Evolutionary conservation across 768 basidiomycete genomes (phyloP), one percentile per base, ranked within the genome.

Genomic region (Phallus indusiatus): DNA sequence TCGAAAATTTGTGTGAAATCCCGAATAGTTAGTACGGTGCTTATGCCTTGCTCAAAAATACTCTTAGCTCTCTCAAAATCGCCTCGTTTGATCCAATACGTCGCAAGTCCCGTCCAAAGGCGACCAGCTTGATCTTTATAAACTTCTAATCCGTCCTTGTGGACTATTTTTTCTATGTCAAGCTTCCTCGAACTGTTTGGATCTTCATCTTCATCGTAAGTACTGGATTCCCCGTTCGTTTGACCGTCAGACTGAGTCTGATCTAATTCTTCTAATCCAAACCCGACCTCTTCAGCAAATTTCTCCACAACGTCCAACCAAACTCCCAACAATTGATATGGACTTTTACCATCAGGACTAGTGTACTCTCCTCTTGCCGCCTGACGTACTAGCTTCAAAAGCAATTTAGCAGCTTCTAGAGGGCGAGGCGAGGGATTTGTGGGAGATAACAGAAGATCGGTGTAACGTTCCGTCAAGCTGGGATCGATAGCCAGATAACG

Each of bases 1-100:
- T 98, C 95, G 66, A 98, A 98, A 56, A 98, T 93, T 70, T 97
- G 94, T 1, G 92, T 93, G 70, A 99, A 99, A 73, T 98, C 96
- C 35, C 94, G 83, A 64, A 97, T 86, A 1, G 95, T 97, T 66
- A 98, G 74, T 17, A 98, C 95, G 1, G 75, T 77, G 17, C 81
- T 78, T 63, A 97, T 79, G 14, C 94, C 96, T 21, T 82, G 72
- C 71, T 98, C 96, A 69, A 98, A 98, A 0, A 88, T 91, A 53
- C 77, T 76, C 63, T 86, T 90, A 16, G 92, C 91, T 54, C 89
- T 80, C 62, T 94, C 94, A 67, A 99, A 97, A 69, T 98, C 96
- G 56, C 82, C 91, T 5, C 93, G 85, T 73, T 96, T 96, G 71
- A 94, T 94, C 95, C 95, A 99, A 68, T 95, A 98, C 0, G 94